Base-by-base conservation (phyloP, 768 basidiomycete species). In the Termitomyces sp. region DNA sequence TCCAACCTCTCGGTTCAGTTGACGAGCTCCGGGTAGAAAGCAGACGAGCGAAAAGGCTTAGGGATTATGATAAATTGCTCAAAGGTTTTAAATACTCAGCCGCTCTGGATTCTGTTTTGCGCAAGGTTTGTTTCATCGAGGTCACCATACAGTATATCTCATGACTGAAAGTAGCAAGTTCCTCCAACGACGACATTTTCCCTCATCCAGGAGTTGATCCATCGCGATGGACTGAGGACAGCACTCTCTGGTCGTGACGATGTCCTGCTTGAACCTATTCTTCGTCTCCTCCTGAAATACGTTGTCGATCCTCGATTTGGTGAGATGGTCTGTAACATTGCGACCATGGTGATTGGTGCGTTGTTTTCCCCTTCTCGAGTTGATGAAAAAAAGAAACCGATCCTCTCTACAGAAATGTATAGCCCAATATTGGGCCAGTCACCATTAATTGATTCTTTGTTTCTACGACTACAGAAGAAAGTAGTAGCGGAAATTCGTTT, bases 31-130 rank as follows among this genome's bases (percentile, higher is more conserved):
- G 82, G 61, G 80, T 96, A 15, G 88, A 93, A 71, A 84, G 78
- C 55, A 82, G 81, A 68, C 79, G 86, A 57, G 81, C 73, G 67
- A 86, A 80, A 67, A 80, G 83, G 59, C 72, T 98, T 47, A 87
- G 82, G 69, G 88, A 92, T 54, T 97, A 97, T 71, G 97, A 99
- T 69, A 83, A 83, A 64, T 74, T 92, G 51, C 76, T 99, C 49
- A 98, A 98, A 70, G 78, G 74, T 40, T 99, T 98, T 79, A 91
- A 91, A 66, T 98, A 99, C 70, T 88, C 89, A 8, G 93, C 93
- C 37, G 97, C 97, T 5, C 73, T 99, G 54, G 96, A 99, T 72
- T 85, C 92, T 5, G 94, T 95, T 12, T 71, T 98, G 56, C 83
- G 83, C 64, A 93, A 92, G 78, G 91, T 90, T 63, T 53, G 76